Evolutionary conservation across 805 yeast genomes (phyloP).

Genomic region (Scheffersomyces amazonensis): DNA sequence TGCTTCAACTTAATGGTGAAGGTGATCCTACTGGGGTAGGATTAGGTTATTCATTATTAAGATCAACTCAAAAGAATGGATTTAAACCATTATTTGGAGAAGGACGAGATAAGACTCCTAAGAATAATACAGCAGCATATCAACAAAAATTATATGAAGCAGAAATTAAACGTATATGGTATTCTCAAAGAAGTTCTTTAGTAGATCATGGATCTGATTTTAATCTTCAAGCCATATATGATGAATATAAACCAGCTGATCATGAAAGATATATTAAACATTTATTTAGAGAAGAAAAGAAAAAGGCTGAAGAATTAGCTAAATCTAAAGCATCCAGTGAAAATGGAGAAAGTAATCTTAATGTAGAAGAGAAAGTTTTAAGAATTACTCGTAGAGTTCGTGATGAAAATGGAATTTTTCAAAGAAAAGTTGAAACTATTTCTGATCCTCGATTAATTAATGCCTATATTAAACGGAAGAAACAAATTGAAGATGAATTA

Average conservation of each 20-base stretch:
- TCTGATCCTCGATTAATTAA: constrained; percentile 85
- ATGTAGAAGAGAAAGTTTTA: constrained; percentile 22
- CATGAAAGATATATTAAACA: constrained; percentile 30
- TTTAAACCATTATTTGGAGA: constrained; percentile 47
- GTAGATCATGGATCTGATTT: constrained; percentile 36
- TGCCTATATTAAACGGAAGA: constrained; percentile 74
- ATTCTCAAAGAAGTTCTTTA: constrained; percentile 68
- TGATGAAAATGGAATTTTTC: constrained; percentile 83
- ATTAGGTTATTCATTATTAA: constrained; percentile 80
- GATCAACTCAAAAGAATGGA: constrained; percentile 95
- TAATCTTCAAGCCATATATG: constrained; percentile 33
- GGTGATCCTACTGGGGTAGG: constrained; percentile 95
- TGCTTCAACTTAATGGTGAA: constrained; percentile 90
- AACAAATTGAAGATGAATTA: constrained; percentile 55
- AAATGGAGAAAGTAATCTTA: constrained; percentile 27
- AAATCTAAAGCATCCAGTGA: too few relatives aligned
- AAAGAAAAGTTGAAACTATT: constrained; percentile 72
- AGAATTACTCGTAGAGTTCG: constrained; percentile 72
- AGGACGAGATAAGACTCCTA: constrained; percentile 35
- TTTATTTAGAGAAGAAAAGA: constrained; percentile 33
- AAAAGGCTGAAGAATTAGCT: constrained; percentile 15
- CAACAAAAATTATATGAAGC: constrained; percentile 92
- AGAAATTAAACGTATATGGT: constrained; percentile 88
- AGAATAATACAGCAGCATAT: constrained; percentile 39
- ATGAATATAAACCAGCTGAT: constrained; percentile 35